Base-by-base conservation (phyloP, 495 filamentous ascomycete genomes). In the Aspergillus mulundensis region DNA sequence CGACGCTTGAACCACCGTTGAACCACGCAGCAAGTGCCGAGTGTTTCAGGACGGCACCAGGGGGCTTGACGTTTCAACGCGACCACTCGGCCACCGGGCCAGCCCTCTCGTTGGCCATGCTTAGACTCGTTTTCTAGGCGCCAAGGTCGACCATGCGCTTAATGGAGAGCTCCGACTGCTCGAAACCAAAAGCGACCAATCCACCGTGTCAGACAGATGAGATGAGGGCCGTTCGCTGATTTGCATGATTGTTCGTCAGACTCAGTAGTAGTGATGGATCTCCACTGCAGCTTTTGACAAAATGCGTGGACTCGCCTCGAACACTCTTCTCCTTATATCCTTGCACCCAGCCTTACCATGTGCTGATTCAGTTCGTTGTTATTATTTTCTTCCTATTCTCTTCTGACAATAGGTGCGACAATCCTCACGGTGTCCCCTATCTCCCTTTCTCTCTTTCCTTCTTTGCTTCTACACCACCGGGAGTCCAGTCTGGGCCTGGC, bases 191-290 rank as follows among this genome's bases (percentile, higher is more conserved):
- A 54, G 32, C 39, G 44, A 38, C 45, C 53, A 53, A 51, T 54
- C 56, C 54, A 52, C 45, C 20, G 61, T 63, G 54, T 63, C 61
- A 60, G 57, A 32, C 61, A 63, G 39, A 63, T 60, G 54, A 57
- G 54, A 36, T 56, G 58, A 24, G 41, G 19, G 11, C n/a, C 10
- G 39, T 50, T 53, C 48, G 43, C 28, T 25, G 54, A 50, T 47
- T 53, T 52, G 47, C 30, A 21, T 38, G 11, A 48, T 12, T 19
- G n/a, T n/a, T n/a, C n/a, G n/a, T n/a, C n/a, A n/a, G n/a, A n/a
- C n/a, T n/a, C n/a, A n/a, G n/a, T n/a, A 18, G 3, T 38, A 30
- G 50, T 38, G 10, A 41, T 52, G 36, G 12, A 52, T 42, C 18
- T 44, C 52, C 52, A 46, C 42, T 30, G 12, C 16, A 23, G 19